phyloP scores from a whole-genome alignment of 768 basidiomycete species.

The Mycena amicta region DNA sequence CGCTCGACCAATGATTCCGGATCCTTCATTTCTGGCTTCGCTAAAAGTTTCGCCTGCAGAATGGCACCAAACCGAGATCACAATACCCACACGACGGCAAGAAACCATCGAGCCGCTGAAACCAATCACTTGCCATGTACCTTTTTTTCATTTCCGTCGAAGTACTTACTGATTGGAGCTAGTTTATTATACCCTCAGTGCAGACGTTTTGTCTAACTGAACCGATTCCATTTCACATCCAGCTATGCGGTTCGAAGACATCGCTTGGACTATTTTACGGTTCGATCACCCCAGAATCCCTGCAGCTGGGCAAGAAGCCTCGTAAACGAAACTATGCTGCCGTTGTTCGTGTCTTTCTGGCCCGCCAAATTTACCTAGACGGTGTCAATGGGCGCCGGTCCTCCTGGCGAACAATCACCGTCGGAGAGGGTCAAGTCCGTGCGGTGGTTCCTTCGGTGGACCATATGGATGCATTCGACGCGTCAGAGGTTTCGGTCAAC shows the following conservation, averaged over 20 bases:
- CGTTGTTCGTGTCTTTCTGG: constrained; percentile 47
- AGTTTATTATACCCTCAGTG: constrained; percentile 55
- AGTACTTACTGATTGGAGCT: background rate
- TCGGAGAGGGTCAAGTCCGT: constrained; percentile 51
- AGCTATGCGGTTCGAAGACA: constrained; percentile 46
- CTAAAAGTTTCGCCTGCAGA: constrained; percentile 60
- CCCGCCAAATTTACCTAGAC: constrained; percentile 47
- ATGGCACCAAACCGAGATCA: constrained; percentile 53
- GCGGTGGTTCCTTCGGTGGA: constrained; percentile 31
- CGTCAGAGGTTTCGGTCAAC: constrained; percentile 42
- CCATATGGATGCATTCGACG: constrained; percentile 12
- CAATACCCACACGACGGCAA: constrained; percentile 33
- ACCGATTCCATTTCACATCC: constrained; percentile 60
- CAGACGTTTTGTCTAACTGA: constrained; percentile 51
- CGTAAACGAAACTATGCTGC: constrained; percentile 17
- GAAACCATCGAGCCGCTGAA: constrained; percentile 31
- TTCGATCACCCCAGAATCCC: constrained; percentile 2
- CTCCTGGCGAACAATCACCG: constrained; percentile 36
- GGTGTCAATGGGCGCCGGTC: constrained; percentile 38
- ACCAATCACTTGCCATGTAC: constrained; percentile 55
- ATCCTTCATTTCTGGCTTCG: constrained; percentile 12
- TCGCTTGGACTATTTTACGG: constrained; percentile 46
- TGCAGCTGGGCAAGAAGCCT: constrained; percentile 7
- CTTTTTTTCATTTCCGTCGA: constrained; percentile 14
- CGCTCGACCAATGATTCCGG: constrained; percentile 13